Percentiles rank a stretch among this genome's conserved stretches.
phyloP scores from a whole-genome alignment of 345 rosid genomes.

The Gossypium stocksii region DNA sequence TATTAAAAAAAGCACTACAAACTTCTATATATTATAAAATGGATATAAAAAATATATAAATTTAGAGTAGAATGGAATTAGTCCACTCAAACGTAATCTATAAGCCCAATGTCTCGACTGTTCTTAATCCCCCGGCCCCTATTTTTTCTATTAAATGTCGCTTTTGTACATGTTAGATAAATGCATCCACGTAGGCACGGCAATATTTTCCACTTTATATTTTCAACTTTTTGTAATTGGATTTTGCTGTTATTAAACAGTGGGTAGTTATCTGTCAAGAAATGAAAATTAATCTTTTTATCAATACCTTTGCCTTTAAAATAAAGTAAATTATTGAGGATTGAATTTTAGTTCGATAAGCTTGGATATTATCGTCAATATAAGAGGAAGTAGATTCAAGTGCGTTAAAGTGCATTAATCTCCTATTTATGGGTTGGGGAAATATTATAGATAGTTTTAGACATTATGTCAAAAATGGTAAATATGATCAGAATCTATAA shows the following conservation, averaged over 20 bases:
- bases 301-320: background rate
- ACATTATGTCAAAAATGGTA: accelerated
- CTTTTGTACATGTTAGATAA: background rate
- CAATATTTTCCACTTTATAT: background rate
- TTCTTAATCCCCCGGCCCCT: too few species aligned
- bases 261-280: background rate
- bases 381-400: too few species aligned
- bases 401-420: too few species aligned
- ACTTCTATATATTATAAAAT: too few species aligned
- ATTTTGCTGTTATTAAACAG: background rate
- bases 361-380: too few species aligned
- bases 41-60: too few species aligned
- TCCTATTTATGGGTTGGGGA: too few species aligned
- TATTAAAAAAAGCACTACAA: too few species aligned
- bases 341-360: too few species aligned
- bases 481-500: too few species aligned
- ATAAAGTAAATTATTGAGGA: background rate
- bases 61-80: background rate
- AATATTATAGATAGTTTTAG: accelerated
- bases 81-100: background rate
- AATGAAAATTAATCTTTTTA: background rate
- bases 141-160: background rate
- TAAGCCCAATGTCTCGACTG: background rate
- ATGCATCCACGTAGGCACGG: background rate
- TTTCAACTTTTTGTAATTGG: background rate